Evolutionary conservation across 1,284 basidiomycete species (phyloP), one percentile per base, ranked within the genome.

Genomic region (Pseudozyma flocculosa): DNA sequence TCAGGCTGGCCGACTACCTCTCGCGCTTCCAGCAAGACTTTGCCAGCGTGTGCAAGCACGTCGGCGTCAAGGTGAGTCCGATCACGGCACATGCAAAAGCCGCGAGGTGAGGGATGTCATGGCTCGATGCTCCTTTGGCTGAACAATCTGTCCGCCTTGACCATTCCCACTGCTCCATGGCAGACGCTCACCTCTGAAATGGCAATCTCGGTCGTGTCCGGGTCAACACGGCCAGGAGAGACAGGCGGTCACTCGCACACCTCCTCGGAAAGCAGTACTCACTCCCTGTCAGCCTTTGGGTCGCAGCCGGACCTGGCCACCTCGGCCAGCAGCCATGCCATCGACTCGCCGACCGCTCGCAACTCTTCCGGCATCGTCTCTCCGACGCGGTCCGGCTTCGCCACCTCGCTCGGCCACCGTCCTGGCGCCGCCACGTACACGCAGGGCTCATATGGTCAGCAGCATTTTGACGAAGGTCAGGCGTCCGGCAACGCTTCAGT

Each of bases 1-100:
- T 61, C 26, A 54, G 64, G 23, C 54, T 76, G 0, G 57, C 63
- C 14, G 68, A 70, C 43, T 68, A 67, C 22, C 68, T 78, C 18
- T 46, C 48, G 21, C 70, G 61, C 43, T 58, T 76, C 22, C 68
- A 68, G 37, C 64, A 69, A 30, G 69, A 75, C 32, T 55, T 76
- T 51, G 59, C 54, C 21, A 53, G 55, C 34, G 51, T 73, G 3
- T 64, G 66, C 1, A 42, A 56, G 19, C 51, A 61, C 19, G 49
- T 65, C n/a, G 68, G 68, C 17, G 53, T 68, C 43, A 56, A 68
- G 40, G 62, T 41, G 34, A 45, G 42, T 50, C 5, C 5, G n/a
- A n/a, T n/a, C n/a, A n/a, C 14, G 4, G 17, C 42, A 43, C 15
- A 18, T 43, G 2, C 23, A 22, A n/a, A n/a, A n/a, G n/a, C n/a